Evolutionary conservation across 441 rosid species (phyloP), one percentile per base, ranked within the genome.

Genomic region (Erysimum cheiri): DNA sequence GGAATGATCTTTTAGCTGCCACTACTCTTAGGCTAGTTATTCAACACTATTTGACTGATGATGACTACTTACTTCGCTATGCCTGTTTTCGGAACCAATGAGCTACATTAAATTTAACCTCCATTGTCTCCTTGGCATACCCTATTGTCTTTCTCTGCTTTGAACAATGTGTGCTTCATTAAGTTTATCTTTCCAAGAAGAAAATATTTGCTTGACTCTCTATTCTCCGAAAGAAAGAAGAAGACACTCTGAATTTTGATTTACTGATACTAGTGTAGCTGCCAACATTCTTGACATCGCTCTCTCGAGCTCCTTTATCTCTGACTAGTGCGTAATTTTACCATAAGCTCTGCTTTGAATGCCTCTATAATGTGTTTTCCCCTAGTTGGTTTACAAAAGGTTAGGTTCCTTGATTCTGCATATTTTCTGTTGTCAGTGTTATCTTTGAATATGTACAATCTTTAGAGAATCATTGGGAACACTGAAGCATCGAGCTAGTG

Each of bases 161-260:
- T 58, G 8, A 35, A 55, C 28, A 8, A 55, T 55, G 60, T 24
- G 35, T 48, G 71, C 32, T 55, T 67, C 49, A 36, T 47, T 52
- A 14, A n/a, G 35, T 22, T 50, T 6, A 43, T 5, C 13, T 19
- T 36, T 2, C 31, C 33, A 50, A 8, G 15, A 3, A 6, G 3
- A 24, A 50, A 9, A 3, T 37, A 26, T 22, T 22, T 35, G 11
- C 48, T 37, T 6, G 29, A 65, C 31, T 28, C 40, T 39, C 5
- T 40, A 11, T 40, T 33, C 61, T 15, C 50, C 28, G 1, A 15
- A 36, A 26, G 50, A 52, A 26, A 53, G 17, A 26, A 26, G 37
- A 50, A 26, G n/a, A 11, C 4, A 8, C 4, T 39, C 52, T 14
- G 4, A 8, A 26, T 44, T 43, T 43, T 14, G 9, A 6, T 14